A percentile compares a stretch with the other conserved stretches of the same genome.
These are phyloP conservation scores for Paspalum vaginatum DNA, from an alignment of 176 grass and related monocot species.

Conservation along the genomic window DNA sequence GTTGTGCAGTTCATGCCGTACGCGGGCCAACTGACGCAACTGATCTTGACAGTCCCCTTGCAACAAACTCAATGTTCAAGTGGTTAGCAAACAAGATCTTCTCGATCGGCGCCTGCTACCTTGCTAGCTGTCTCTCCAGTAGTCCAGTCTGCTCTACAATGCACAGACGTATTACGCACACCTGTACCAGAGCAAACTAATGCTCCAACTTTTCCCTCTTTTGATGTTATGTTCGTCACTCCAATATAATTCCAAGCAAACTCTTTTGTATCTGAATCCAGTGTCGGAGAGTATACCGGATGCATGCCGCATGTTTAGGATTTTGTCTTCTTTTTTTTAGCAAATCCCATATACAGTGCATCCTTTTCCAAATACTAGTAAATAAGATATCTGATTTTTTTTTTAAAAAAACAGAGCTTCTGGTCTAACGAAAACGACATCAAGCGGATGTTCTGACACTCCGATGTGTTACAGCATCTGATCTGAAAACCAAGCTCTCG, in stretches of 20 bases:
- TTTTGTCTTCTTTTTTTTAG: no score
- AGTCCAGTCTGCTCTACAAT: background rate
- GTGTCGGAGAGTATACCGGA: no score
- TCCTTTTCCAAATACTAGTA: no score
- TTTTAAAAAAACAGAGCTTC: no score
- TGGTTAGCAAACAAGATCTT: constrained; percentile 23
- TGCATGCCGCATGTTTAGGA: no score
- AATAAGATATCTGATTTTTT: no score
- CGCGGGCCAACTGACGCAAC: constrained; percentile 24
- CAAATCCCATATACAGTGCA: no score
- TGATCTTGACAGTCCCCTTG: constrained; percentile 4
- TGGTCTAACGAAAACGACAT: no score
- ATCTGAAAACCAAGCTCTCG: no score
- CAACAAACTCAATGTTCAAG: constrained; percentile 31
- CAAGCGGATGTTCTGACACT: no score
- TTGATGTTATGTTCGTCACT: background rate
- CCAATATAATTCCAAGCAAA: background rate
- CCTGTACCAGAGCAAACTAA: background rate
- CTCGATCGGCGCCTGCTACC: background rate
- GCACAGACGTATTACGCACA: background rate
- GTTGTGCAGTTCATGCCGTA: background rate
- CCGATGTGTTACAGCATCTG: no score
- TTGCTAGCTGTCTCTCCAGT: background rate
- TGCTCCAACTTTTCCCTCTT: background rate
- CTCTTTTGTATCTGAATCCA: no score